Percentiles rank a stretch among this genome's conserved stretches.
Conservation (phyloP, 1,284 basidiomycete species). For the Grifola frondosa region DNA sequence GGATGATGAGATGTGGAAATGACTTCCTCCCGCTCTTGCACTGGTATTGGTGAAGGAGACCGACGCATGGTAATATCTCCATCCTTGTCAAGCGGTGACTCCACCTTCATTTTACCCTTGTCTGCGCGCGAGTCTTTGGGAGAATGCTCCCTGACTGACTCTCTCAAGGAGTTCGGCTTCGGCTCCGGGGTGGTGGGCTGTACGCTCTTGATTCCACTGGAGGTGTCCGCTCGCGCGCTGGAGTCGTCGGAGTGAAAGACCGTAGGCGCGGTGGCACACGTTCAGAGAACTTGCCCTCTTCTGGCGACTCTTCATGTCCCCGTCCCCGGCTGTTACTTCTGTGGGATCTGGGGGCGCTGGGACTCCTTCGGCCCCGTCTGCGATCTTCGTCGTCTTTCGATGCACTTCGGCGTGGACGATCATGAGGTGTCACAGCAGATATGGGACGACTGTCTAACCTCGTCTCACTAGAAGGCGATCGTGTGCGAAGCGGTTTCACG, state of each 20-base stretch:
- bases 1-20: too few species aligned
- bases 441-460: constrained; percentile 40
- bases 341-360: constrained; percentile 15
- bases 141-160: background rate
- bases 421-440: constrained; percentile 5
- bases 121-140: background rate
- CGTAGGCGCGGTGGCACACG: constrained; percentile 15
- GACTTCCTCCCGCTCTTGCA: too few species aligned
- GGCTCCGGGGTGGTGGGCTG: constrained; percentile 1
- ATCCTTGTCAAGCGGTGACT: constrained; percentile 10
- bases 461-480: constrained; percentile 15
- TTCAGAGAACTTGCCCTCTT: too few species aligned
- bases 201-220: too few species aligned
- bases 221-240: constrained; percentile 8
- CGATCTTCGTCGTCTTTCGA: constrained; percentile 9
- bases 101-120: background rate
- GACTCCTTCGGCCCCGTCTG: constrained; percentile 8
- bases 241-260: constrained; percentile 10
- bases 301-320: too few species aligned
- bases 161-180: constrained; percentile 10
- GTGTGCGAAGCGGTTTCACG: constrained; percentile 10
- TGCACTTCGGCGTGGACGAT: constrained; percentile 9
- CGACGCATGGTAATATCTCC: constrained; percentile 23
- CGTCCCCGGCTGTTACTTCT: constrained; percentile 12
- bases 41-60: background rate